These are phyloP conservation scores for Monosporascus sp. DNA, from an alignment of 2,329 filamentous ascomycete species.

Conservation along the genomic window DNA sequence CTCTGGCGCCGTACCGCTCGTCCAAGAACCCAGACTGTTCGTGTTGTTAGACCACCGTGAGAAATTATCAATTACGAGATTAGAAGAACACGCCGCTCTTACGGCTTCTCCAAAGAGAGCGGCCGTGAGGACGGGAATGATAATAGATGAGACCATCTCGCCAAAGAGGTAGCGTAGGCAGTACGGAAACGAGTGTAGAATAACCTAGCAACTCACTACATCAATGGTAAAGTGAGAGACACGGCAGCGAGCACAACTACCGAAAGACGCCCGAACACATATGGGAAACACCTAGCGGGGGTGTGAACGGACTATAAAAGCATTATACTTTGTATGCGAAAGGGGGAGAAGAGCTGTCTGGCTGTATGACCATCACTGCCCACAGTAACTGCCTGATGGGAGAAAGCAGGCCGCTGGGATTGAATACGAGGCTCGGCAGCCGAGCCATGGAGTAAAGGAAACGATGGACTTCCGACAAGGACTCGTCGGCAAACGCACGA, in stretches of 20 bases:
- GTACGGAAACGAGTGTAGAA: not conserved
- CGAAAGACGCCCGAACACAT: not conserved
- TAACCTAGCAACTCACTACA: not conserved
- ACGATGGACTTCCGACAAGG: not conserved
- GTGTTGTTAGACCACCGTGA: not conserved
- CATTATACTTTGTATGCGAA: no score
- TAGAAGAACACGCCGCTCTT: not conserved
- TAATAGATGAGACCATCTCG: not conserved
- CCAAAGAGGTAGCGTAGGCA: not conserved
- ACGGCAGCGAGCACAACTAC: not conserved
- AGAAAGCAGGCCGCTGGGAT: not conserved
- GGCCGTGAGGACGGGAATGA: not conserved
- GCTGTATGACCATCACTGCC: not conserved
- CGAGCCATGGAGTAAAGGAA: not conserved
- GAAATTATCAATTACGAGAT: not conserved
- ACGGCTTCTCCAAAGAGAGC: not conserved
- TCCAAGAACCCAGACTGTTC: not conserved
- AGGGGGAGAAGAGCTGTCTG: no score
- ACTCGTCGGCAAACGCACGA: not conserved
- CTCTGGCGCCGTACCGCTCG: not conserved
- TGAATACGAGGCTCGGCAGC: not conserved
- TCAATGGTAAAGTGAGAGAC: not conserved
- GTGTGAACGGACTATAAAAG: no score
- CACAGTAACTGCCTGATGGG: not conserved
- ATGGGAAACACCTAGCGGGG: no score